Evolutionary conservation across 2,329 filamentous ascomycete genomes (phyloP), one percentile per base, ranked within the genome.

Genomic region (Fusarium fujikuroi): DNA sequence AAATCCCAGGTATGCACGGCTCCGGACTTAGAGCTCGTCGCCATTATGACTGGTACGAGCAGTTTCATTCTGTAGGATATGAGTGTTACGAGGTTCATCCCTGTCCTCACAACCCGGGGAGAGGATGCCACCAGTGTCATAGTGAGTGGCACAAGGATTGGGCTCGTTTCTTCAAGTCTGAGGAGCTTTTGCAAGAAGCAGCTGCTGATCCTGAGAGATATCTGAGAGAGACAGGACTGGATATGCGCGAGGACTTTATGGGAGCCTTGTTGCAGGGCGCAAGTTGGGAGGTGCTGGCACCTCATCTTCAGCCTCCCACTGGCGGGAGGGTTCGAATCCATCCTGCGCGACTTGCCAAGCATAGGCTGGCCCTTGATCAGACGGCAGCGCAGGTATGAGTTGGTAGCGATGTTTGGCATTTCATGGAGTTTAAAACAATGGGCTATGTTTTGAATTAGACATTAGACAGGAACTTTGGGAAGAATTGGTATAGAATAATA

Each of bases 41-140:
- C 4, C 56, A 73, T 34, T 65, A 73, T 60, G 72, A 70, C 39
- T 77, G 75, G 75, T 76, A 74, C 16, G 75, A 77, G 42, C 74
- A 77, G 56, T 68, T 46, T 23, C 75, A 77, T 44, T 14, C 11
- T 14, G 25, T 72, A 12, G 72, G 75, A 3, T 15, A 42, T n/a
- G 67, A 76, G 5, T 76, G 74, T 19, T n/a, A 50, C 59, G 50
- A 57, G n/a, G 75, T 77, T 7, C 75, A 75, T n/a, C 39, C 52
- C 9, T 77, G 74, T 34, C 15, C 15, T 32, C 60, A 60, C 18
- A 60, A 56, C 19, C 43, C 44, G 9, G 66, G 67, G 19, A 66
- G 67, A 25, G 42, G 46, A 21, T 77, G 74, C 18, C 74, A 77
- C 23, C 7, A 49, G 21, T 77, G 75, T 32, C 75, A 77, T 42